Evolutionary conservation across 495 filamentous ascomycete genomes (phyloP), one percentile per base, ranked within the genome.

Genomic region (Saxispiralis lemnorum): DNA sequence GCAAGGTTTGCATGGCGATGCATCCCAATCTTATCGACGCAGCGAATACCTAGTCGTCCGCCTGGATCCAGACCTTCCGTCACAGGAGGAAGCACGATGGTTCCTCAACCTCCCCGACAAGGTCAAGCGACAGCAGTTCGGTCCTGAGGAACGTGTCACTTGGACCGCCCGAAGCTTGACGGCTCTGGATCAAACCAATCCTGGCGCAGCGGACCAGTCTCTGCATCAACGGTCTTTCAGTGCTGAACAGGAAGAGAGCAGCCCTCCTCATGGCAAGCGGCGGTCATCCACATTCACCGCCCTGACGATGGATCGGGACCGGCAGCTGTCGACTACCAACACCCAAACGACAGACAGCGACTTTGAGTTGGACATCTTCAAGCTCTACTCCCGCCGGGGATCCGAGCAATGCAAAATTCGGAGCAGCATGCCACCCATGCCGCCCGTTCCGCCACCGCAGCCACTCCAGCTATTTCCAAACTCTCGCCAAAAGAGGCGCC

Each of bases 61-160:
- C 50, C 11, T 39, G 38, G n/a, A 46, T 30, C 17, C 6, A 11
- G 38, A 50, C 33, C 41, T 50, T 17, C 41, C 35, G 36, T 56
- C 66, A 18, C 61, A 68, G 38, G 63, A 66, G n/a, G 78, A 85
- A 53, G 76, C 73, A 38, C 71, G 75, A 55, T 88, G 78, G 66
- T 83, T 77, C 53, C 63, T 76, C 36, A 68, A 66, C 39, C 69
- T 84, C 21, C 80, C 83, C 20, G 69, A 79, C 45, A 84, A 81
- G 54, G 64, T 87, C 38, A 71, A 74, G 52, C 68, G 70, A 56
- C 74, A 69, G 48, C 73, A 81, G 50, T 83, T 84, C 58, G 76
- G 77, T 10, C 65, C 62, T 38, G 80, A 87, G 58, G 81, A 92
- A 61, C 81, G 78, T 53, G 59, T 44, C 34, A 15, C 32, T 7